Evolutionary conservation across 2,329 filamentous ascomycete species (phyloP), one percentile per base, ranked within the genome.

Genomic region (Fusarium palustre): DNA sequence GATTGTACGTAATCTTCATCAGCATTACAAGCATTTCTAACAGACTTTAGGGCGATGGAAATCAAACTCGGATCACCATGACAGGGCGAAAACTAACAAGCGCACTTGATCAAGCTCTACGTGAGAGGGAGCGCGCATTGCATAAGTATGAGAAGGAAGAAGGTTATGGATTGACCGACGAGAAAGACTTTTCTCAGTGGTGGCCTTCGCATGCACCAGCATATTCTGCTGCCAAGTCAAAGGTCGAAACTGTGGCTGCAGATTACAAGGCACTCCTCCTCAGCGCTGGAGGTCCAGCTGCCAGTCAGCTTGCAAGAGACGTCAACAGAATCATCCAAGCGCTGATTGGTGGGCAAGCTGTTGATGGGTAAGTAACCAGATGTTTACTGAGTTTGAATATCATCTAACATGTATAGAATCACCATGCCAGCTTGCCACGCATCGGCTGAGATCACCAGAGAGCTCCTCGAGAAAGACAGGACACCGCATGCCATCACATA

Each of bases 391-490:
- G 4, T 3, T 34, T 12, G 9, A n/a, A 16, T 5, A 4, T 2
- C 13, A 8, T 13, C 53, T 70, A 20, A 69, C 46, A 12, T 12
- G 20, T 11, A 4, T 38, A 69, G 67, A 1, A 68, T 70, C 9
- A 68, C 64, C 9, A 70, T 70, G 68, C 59, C 68, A 4, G 64
- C 68, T 8, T 70, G 68, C 7, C 68, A 67, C 9, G 68, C 68
- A 8, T 70, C 68, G 4, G 67, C 68, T 15, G 55, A 68, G 2
- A 59, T 70, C 31, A 38, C 52, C 4, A 55, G 68, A 22, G 62
- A 59, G 4, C 64, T 70, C 5, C 55, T 70, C 1, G 53, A 58
- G 18, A 64, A 42, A 16, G 64, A 70, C 11, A 55, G 38, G 18
- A 66, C 55, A n/a, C 68, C 68, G 2, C 60, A 70, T 10, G 67